Evolutionary conservation across 2,329 filamentous ascomycete species (phyloP), one percentile per base, ranked within the genome.

Genomic region (Penicillium concentricum): DNA sequence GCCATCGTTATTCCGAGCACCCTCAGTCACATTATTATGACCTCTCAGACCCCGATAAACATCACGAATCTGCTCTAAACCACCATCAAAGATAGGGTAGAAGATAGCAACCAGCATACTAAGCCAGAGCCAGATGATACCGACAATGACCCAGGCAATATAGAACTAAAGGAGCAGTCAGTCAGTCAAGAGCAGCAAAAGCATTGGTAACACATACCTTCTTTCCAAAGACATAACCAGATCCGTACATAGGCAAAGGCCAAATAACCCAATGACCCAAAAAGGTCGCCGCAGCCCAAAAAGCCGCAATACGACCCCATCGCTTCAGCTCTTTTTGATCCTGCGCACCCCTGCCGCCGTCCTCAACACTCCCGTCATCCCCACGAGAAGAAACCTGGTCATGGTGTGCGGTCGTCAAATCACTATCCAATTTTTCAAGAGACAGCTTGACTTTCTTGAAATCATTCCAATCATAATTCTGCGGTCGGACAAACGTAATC

Each of bases 221-320:
- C 53, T 78, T 77, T 2, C 71, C 70, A 59, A 82, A 83, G 0
- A 82, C 68, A 54, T 82, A 82, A 9, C 76, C 74, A 0, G 79
- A 74, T 0, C 76, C 81, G 60, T 83, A 83, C 80, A 83, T 84
- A 0, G 81, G 81, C 43, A 83, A 68, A 0, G 81, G 81, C 80
- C 81, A 84, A 2, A 83, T 57, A 1, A 83, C 79, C 79, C 79
- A 82, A 51, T 82, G 80, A 0, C 81, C 81, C 1, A 82, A 54
- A 51, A 83, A 82, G 0, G 81, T 83, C 0, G 79, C 79, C 0
- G 73, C 59, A 0, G 79, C 73, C 81, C 80, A 81, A 8, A 75
- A 68, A 1, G 77, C 72, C 0, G 78, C 78, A 47, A 80, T 77
- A 0, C 69, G 70, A 1, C 75, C 74, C 81, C 80, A 83, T 37